phyloP scores from a whole-genome alignment of 2,329 filamentous ascomycete species.

The Pseudocercospora fuligena region DNA sequence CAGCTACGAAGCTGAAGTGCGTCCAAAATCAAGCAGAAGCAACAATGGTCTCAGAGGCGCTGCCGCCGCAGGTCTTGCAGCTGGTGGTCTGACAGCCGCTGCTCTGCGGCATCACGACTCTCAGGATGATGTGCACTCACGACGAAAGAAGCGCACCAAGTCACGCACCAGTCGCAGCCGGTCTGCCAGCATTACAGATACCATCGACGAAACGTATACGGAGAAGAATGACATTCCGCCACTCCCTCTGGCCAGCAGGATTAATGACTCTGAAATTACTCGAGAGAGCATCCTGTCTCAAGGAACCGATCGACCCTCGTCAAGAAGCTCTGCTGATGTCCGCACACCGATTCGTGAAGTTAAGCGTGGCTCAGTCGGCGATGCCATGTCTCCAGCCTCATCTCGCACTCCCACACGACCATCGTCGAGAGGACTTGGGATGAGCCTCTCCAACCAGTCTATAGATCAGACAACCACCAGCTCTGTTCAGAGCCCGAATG shows the following conservation, averaged over 20 bases:
- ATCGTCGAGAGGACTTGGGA: conserved; percentile 64
- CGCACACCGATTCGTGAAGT: conserved; percentile 66
- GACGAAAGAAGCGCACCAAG: conserved; percentile 54
- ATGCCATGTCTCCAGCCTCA: conserved; percentile 60
- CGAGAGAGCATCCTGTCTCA: conserved; percentile 85
- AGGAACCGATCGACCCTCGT: conserved; percentile 73
- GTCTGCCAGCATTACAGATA: conserved; percentile 59
- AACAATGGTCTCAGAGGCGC: conserved; percentile 52
- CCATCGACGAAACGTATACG: conserved; percentile 53
- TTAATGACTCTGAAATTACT: conserved; percentile 85
- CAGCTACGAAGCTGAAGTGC: conserved; percentile 49
- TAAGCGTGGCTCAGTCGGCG: conserved; percentile 59
- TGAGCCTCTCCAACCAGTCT: conserved; percentile 57
- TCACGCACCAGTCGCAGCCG: conserved; percentile 56
- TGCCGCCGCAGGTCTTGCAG: conserved; percentile 60
- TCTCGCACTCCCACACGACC: conserved; percentile 69
- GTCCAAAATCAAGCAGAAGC: conserved; percentile 60
- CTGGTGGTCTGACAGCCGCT: conserved; percentile 61
- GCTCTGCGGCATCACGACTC: conserved; percentile 69
- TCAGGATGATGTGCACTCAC: conserved; percentile 57
- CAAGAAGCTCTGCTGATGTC: conserved; percentile 64
- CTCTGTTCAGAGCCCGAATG: conserved; percentile 35
- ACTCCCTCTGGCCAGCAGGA: conserved; percentile 86
- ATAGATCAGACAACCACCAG: conserved; percentile 2
- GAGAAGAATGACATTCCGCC: conserved; percentile 64